Percentiles rank a stretch among this genome's conserved stretches.
Conservation (phyloP, 441 rosid genomes). For the Raphanus hybrid region DNA sequence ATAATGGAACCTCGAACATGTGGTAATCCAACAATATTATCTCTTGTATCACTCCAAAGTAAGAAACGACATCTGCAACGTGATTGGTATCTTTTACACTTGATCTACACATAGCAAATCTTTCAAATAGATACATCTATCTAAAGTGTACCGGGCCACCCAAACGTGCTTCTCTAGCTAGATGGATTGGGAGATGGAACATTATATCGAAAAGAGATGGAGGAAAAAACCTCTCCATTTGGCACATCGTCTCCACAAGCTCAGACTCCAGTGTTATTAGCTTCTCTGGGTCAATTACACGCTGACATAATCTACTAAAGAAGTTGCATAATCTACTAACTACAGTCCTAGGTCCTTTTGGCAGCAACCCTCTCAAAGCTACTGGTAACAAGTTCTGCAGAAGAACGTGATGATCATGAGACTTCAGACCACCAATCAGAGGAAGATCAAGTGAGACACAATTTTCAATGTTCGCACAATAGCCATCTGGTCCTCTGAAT, state of each 20-base stretch:
- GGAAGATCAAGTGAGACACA: not conserved
- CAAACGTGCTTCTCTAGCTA: not conserved
- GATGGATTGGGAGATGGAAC: not conserved
- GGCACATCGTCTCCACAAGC: no score
- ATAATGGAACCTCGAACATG: no score
- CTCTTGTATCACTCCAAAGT: no score
- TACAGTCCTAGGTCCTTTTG: no score
- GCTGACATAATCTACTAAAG: no score
- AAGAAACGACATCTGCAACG: no score
- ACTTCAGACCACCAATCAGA: not conserved
- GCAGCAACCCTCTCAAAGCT: not conserved
- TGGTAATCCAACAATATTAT: no score
- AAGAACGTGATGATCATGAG: not conserved
- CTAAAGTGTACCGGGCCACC: not conserved
- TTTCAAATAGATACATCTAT: constrained; percentile 1
- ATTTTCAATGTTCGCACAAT: not conserved
- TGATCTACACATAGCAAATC: not conserved
- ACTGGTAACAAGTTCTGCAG: not conserved
- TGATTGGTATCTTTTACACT: no score
- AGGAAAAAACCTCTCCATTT: not conserved
- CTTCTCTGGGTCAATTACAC: no score
- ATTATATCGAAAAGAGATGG: not conserved
- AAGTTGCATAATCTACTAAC: no score
- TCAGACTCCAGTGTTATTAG: no score
- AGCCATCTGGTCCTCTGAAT: constrained; percentile 5